These are phyloP conservation scores for Yamadazyma epiphylla DNA, from an alignment of 1,139 yeast genomes.

Conservation along the genomic window DNA sequence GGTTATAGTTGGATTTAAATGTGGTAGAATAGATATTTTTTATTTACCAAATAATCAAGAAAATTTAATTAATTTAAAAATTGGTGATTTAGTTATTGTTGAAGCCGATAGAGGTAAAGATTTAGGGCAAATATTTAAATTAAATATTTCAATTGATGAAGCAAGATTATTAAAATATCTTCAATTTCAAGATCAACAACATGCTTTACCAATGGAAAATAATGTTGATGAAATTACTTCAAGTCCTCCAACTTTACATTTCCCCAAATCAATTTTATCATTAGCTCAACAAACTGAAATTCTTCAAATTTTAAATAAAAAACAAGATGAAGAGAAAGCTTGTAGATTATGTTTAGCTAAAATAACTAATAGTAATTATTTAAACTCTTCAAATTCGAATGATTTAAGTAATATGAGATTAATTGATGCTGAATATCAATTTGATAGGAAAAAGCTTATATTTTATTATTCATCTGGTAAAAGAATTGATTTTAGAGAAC, in stretches of 20 bases:
- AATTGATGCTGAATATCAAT: slow-evolving; percentile 88
- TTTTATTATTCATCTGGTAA: slow-evolving; percentile 75
- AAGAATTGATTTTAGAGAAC: slow-evolving; percentile 87
- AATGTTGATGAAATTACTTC: slow-evolving; percentile 8
- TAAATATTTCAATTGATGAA: slow-evolving; percentile 65
- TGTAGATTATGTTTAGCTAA: slow-evolving; percentile 58
- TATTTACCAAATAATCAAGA: slow-evolving; percentile 47
- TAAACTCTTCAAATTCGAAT: slow-evolving; percentile 3
- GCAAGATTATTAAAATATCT: slow-evolving; percentile 50
- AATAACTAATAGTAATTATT: slow-evolving; percentile 37
- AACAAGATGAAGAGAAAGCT: slow-evolving; percentile 72
- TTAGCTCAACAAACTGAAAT: slow-evolving; percentile 63
- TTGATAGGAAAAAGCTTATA: slow-evolving; percentile 90
- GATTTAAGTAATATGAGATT: slow-evolving; percentile 31
- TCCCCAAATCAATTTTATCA: slow-evolving; percentile 74
- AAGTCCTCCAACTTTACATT: slow-evolving; percentile 37
- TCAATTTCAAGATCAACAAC: slow-evolving; percentile 56
- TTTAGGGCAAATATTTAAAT: slow-evolving; percentile 72
- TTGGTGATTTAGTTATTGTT: slow-evolving; percentile 83
- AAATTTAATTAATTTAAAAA: slow-evolving; percentile 19
- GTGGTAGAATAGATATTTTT: slow-evolving; percentile 82
- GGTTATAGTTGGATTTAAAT: slow-evolving; percentile 78
- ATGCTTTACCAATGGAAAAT: slow-evolving; percentile 39
- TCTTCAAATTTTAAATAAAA: slow-evolving; percentile 54
- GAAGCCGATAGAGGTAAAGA: slow-evolving; percentile 98